Conservation (phyloP, 495 filamentous ascomycete genomes). For the Lasiosphaeria hispida region DNA sequence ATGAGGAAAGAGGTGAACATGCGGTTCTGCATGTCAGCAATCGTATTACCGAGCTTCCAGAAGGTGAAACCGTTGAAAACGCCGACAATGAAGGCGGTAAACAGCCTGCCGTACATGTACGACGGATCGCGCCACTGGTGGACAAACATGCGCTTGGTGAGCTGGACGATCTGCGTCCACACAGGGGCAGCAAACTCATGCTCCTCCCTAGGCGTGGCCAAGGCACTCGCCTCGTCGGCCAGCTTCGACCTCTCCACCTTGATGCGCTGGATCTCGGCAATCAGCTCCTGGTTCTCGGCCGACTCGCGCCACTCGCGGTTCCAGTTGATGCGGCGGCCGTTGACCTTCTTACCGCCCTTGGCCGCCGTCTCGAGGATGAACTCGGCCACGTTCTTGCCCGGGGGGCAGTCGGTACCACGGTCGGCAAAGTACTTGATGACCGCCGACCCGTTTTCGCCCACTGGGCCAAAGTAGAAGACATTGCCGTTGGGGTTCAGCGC, state of each 20-base stretch:
- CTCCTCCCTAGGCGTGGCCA: neutral
- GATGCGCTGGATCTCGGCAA: conserved; percentile 69
- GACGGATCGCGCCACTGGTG: conserved; percentile 77
- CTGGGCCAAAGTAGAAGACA: conserved; percentile 67
- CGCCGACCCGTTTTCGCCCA: conserved; percentile 48
- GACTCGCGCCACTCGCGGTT: conserved; percentile 71
- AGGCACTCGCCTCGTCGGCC: conserved; percentile 28
- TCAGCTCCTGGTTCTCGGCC: conserved; percentile 61
- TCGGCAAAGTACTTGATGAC: conserved; percentile 52
- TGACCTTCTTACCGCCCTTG: conserved; percentile 62
- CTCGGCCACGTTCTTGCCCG: conserved; percentile 74
- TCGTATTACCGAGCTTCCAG: conserved; percentile 64
- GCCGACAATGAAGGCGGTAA: conserved; percentile 53
- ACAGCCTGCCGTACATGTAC: conserved; percentile 68
- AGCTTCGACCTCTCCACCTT: conserved; percentile 32
- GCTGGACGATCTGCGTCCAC: conserved; percentile 42
- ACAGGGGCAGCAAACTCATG: conserved; percentile 39
- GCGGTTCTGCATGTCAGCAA: conserved; percentile 73
- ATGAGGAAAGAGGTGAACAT: conserved; percentile 79
- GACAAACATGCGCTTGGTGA: conserved; percentile 64
- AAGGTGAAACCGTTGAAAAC: conserved; percentile 89
- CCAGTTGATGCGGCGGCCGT: conserved; percentile 79
- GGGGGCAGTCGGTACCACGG: conserved; percentile 65
- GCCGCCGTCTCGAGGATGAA: conserved; percentile 81
- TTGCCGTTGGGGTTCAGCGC: conserved; percentile 68